phyloP scores from a whole-genome alignment of 164 flowering plant species.

The Amborella trichopoda region DNA sequence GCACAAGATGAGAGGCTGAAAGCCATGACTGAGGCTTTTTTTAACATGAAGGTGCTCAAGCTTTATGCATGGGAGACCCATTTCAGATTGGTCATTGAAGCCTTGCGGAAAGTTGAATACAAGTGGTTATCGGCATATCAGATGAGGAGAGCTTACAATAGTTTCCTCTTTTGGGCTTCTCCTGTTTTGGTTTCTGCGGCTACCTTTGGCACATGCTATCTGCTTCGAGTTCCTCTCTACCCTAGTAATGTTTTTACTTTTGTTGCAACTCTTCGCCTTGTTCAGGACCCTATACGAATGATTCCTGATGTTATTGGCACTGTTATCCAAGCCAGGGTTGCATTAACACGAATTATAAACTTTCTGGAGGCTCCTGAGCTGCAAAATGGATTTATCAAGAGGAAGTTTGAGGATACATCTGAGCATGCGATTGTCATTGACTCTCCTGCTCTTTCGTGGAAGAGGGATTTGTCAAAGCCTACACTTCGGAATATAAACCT shows the following conservation, averaged over 20 bases:
- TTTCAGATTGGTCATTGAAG: constrained; percentile 36
- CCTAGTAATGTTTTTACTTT: constrained; percentile 77
- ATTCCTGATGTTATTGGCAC: constrained; percentile 46
- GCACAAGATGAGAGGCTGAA: constrained; percentile 52
- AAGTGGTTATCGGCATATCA: constrained; percentile 48
- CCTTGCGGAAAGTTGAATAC: constrained; percentile 30
- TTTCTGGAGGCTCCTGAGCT: constrained; percentile 62
- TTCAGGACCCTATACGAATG: constrained; percentile 52
- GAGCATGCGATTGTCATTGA: constrained; percentile 21
- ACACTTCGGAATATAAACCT: constrained; percentile 35
- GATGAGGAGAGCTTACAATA: constrained; percentile 27
- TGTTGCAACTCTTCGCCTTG: constrained; percentile 54
- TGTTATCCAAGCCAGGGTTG: constrained; percentile 51
- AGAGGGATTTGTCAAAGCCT: constrained; percentile 17
- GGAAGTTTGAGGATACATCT: constrained; percentile 6
- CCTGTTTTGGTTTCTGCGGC: constrained; percentile 56
- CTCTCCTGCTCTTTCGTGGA: constrained; percentile 40
- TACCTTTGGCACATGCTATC: constrained; percentile 52
- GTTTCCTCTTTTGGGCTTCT: constrained; percentile 50
- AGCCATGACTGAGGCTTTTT: constrained; percentile 41
- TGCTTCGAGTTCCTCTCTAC: constrained; percentile 33
- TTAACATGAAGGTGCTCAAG: constrained; percentile 56
- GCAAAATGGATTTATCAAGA: constrained; percentile 13
- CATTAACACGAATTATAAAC: constrained; percentile 29
- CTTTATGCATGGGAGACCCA: constrained; percentile 71